phyloP scores from a whole-genome alignment of 805 yeast genomes.

The Saccharomycopsis babjevae region DNA sequence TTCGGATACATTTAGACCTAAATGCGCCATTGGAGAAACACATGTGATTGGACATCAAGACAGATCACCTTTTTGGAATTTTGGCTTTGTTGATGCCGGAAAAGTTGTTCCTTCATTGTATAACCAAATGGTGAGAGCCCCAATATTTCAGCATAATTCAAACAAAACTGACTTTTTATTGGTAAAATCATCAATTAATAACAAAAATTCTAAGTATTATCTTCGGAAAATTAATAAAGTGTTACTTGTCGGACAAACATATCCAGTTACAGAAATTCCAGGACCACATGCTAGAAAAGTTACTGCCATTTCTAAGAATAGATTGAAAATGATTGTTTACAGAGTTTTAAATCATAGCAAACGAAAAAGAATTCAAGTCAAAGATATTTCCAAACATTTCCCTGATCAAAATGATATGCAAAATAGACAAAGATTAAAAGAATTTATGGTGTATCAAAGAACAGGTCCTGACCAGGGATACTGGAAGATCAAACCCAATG shows the following conservation, averaged over 20 bases:
- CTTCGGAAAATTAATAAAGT: constrained; percentile 59
- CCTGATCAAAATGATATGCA: constrained; percentile 98
- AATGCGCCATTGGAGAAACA: constrained; percentile 84
- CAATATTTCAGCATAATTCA: constrained; percentile 79
- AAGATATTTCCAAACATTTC: constrained; percentile 83
- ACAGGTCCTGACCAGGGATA: constrained; percentile 89
- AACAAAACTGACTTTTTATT: constrained; percentile 72
- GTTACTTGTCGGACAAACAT: constrained; percentile 83
- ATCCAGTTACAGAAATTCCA: constrained; percentile 91
- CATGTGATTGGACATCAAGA: constrained; percentile 95
- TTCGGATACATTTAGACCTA: constrained; percentile 80
- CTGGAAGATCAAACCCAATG: constrained; percentile 76
- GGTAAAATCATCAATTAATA: constrained; percentile 74
- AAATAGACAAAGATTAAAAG: constrained; percentile 87
- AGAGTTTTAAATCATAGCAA: constrained; percentile 72
- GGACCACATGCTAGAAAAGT: constrained; percentile 97
- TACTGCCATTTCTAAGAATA: constrained; percentile 81
- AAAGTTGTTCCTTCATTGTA: constrained; percentile 88
- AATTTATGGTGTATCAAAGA: constrained; percentile 95
- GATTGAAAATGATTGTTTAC: constrained; percentile 88
- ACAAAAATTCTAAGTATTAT: constrained; percentile 47
- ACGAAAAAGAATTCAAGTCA: constrained; percentile 65
- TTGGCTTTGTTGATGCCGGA: constrained; percentile 93
- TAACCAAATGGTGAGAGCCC: constrained; percentile 87
- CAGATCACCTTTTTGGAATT: constrained; percentile 96